Base-by-base conservation (phyloP, 2,329 filamentous ascomycete species). In the Botryotinia globosa region DNA sequence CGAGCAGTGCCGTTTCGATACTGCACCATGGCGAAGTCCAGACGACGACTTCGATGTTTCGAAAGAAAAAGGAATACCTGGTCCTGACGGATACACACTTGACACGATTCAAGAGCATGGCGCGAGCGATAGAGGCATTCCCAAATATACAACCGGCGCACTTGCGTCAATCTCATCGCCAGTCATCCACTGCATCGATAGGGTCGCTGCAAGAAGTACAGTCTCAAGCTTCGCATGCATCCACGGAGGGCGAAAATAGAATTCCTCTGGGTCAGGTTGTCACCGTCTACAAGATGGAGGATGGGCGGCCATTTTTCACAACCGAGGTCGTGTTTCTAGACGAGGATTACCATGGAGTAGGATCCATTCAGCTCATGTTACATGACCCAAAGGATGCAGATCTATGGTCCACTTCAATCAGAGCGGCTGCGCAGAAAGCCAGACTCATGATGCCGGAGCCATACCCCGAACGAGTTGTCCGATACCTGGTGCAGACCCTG, bases 21-120 rank as follows among this genome's bases (percentile, higher is more conserved):
- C 81, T 92, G 54, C 86, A 90, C 75, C 88, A 92, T 82, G 91
- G 90, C 54, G 90, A 92, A 79, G 88, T 92, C 25, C 90, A 92
- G 81, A 92, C 89, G 20, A 89, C 88, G 66, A 90, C 87, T 72
- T 87, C 88, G 74, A 88, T 92, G 85, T 91, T 92, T 81, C 85
- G 90, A 79, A 92, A 91, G 82, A 91, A 90, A 82, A 90, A 87
- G 81, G 90, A 92, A 80, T 93, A 91, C 77, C 83, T 93, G 71
- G 91, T 92, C 22, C 83, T 93, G 75, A 93, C 90, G 10, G 90
- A 92, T 75, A 87, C 86, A 9, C 89, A 92, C 80, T 82, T 93
- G 72, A 82, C 92, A 71, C 86, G 90, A 20, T 92, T 91, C 83
- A 91, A 92, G 80, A 91, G 84, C 77, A 89, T 91, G 76, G 82